Evolutionary conservation across 208 protist species (phyloP), one percentile per base, ranked within the genome.

Genomic region (Trypanosoma lewisi): DNA sequence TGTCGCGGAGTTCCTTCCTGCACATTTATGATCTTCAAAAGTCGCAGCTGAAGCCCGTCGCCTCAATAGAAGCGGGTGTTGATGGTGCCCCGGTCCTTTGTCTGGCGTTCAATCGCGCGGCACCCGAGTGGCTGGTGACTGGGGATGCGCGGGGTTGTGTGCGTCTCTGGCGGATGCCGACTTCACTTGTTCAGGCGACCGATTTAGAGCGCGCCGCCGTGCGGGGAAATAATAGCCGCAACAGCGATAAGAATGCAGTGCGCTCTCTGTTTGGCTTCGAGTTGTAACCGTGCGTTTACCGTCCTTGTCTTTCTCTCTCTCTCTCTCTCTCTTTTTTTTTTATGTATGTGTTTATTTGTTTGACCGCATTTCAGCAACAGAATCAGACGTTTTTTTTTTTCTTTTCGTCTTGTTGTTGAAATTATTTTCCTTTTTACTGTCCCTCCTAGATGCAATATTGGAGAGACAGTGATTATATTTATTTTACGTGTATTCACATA

Each of bases 21-120:
- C 82, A 89, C 63, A 68, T 96, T 34, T 96, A 95, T 71, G 91
- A 96, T 62, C 68, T 96, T 49, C 82, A 95, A 53, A 69, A 66
- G 42, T 78, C 70, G 28, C 75, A 83, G 37, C 65, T 80, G 27
- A 77, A 78, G 48, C 84, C 91, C 0, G 45, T 78, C 14, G 92
- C 76, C 56, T 79, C 85, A 7, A 42, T 76, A 17, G 78, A 87
- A 47, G 89, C 85, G 1, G 78, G 83, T 17, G 55, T 71, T 0
- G 85, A 94, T 45, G 87, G 89, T 16, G 75, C 78, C 0, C 57
- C 80, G 0, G 82, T 93, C 44, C 51, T 94, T 8, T 76, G 74
- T 17, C 31, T 94, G 11, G 71, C 73, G 4, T 95, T 97, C 55
- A 91, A 89, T 61, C 28, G 55, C 8, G 63, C 64, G 1, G 73